These are phyloP conservation scores for Pachyrhizus erosus DNA, from an alignment of 306 rosid genomes.

Conservation along the genomic window DNA sequence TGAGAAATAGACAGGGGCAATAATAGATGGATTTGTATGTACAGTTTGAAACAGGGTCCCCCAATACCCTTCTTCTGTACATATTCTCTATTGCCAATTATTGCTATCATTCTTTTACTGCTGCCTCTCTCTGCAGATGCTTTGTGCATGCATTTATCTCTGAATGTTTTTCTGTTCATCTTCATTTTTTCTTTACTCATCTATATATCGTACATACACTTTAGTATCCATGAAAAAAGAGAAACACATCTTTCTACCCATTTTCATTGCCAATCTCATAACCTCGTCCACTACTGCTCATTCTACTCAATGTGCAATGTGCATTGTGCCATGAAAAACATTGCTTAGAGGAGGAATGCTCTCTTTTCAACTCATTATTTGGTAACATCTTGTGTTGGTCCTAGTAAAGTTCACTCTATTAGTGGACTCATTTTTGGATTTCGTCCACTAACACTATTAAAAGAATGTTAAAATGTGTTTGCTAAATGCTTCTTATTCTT, in stretches of 20 bases:
- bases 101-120: slow-evolving; percentile 46
- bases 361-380: not conserved
- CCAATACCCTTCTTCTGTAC: slow-evolving; percentile 21
- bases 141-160: slow-evolving; percentile 25
- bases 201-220: slow-evolving; percentile 5
- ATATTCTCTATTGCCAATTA: slow-evolving; percentile 55
- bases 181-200: slow-evolving; percentile 5
- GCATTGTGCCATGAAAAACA: slow-evolving; percentile 24
- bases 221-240: slow-evolving; percentile 7
- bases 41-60: slow-evolving; percentile 57
- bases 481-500: not conserved
- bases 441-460: not conserved
- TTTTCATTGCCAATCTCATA: slow-evolving; percentile 22
- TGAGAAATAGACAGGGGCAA: slow-evolving; percentile 66
- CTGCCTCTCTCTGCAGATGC: slow-evolving; percentile 25
- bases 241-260: not conserved
- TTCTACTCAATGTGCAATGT: not conserved
- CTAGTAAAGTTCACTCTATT: not conserved
- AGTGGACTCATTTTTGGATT: not conserved
- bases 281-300: slow-evolving; percentile 8
- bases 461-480: not conserved
- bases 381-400: not conserved
- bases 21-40: slow-evolving; percentile 64
- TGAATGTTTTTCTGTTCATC: slow-evolving; percentile 13
- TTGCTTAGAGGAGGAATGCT: not conserved